Evolutionary conservation across 2,329 filamentous ascomycete genomes (phyloP).

Genomic region (Fusarium sp.): DNA sequence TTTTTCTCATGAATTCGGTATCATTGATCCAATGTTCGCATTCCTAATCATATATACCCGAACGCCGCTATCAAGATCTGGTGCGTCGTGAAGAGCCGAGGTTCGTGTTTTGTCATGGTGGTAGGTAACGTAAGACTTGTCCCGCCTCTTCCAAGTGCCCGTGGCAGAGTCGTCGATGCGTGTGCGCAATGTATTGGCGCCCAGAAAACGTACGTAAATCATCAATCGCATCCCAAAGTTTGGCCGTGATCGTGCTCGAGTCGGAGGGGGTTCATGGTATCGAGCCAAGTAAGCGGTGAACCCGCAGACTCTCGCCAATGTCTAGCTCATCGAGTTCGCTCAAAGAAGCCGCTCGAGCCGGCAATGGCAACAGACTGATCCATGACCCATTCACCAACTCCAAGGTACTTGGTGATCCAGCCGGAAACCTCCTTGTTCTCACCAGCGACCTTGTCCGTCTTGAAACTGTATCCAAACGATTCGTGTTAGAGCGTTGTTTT

Average conservation of each 20-base stretch:
- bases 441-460: constrained; percentile 82
- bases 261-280: constrained; percentile 29
- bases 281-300: constrained; percentile 16
- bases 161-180: not conserved
- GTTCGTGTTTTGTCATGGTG: constrained; percentile 14
- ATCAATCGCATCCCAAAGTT: constrained; percentile 14
- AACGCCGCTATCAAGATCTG: constrained; percentile 42
- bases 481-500: constrained; percentile 37
- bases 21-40: constrained; percentile 41
- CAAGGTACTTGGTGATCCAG: constrained; percentile 94
- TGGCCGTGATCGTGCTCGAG: constrained; percentile 10
- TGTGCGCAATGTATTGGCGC: not conserved
- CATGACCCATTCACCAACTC: constrained; percentile 97
- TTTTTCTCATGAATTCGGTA: constrained; percentile 30
- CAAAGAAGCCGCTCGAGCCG: constrained; percentile 89
- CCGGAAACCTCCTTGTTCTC: constrained; percentile 86
- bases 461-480: constrained; percentile 78
- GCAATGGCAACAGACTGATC: constrained; percentile 95
- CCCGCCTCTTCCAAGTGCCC: not conserved
- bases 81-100: constrained; percentile 15
- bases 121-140: constrained; percentile 4
- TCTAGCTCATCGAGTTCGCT: constrained; percentile 77
- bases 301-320: not conserved
- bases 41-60: constrained; percentile 40
- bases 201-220: constrained; percentile 21